A percentile compares a stretch with the other conserved stretches of the same genome.
Evolutionary conservation across 805 yeast species (phyloP).

Genomic region (Ogataea trehalophila): DNA sequence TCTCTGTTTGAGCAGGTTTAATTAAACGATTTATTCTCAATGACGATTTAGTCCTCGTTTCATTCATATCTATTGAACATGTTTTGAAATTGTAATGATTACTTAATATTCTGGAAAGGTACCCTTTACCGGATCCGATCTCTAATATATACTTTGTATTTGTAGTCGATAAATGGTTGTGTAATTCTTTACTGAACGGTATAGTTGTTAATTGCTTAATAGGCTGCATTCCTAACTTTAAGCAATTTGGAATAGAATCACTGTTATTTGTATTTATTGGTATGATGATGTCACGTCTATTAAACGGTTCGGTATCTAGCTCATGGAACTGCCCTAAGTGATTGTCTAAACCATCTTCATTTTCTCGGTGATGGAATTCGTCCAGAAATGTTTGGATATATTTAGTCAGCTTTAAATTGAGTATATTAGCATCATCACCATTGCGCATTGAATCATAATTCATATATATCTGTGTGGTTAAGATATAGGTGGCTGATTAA

Average conservation of each 20-base stretch:
- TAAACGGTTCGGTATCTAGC: not conserved
- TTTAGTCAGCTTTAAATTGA: no score
- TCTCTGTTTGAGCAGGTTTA: conserved; percentile 6
- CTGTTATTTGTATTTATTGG: not conserved
- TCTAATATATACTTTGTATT: conserved; percentile 15
- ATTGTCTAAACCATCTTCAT: no score
- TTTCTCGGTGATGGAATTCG: no score
- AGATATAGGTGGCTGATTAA: no score
- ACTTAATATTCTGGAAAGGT: conserved; percentile 22
- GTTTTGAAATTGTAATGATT: conserved; percentile 11
- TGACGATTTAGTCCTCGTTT: conserved; percentile 17
- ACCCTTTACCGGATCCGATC: conserved; percentile 31
- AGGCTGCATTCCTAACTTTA: conserved; percentile 15
- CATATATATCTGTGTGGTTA: no score
- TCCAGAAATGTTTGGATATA: no score
- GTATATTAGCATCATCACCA: no score
- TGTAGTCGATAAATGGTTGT: no score
- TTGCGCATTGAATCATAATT: no score
- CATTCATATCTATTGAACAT: conserved; percentile 23
- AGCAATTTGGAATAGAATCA: not conserved
- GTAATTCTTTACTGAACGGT: conserved; percentile 7
- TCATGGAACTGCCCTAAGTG: no score
- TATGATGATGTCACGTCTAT: not conserved
- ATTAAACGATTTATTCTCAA: conserved; percentile 19
- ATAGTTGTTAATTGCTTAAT: conserved; percentile 7